A percentile compares a stretch with the other conserved stretches of the same genome.
Conservation (phyloP, 1,284 basidiomycete species). For the Sutorius eximius region DNA sequence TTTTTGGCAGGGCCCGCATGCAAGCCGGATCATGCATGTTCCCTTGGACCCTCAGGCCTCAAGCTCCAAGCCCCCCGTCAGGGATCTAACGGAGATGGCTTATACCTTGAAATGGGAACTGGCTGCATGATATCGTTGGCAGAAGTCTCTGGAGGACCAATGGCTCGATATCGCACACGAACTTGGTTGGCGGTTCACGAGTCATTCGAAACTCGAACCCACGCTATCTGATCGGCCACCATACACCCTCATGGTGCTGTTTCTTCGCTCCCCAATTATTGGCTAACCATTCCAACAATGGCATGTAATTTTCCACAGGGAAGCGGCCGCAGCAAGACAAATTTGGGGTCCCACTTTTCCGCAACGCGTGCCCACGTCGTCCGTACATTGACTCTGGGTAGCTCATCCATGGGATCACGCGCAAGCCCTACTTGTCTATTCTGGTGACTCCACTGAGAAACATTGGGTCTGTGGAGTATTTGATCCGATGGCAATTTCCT, state of each 20-base stretch:
- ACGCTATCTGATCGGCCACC: background rate
- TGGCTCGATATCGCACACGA: background rate
- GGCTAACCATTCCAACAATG: background rate
- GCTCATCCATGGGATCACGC: background rate
- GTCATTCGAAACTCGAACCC: background rate
- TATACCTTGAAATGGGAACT: background rate
- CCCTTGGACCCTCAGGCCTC: too few species aligned
- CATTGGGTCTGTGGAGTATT: background rate
- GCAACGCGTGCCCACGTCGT: background rate
- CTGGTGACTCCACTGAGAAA: background rate
- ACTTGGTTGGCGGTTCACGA: background rate
- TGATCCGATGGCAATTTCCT: background rate
- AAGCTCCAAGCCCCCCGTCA: background rate
- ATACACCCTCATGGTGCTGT: background rate
- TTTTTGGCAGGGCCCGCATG: background rate
- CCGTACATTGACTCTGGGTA: background rate
- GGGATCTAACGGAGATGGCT: background rate
- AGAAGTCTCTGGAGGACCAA: background rate
- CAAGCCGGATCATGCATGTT: too few species aligned
- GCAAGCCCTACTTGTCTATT: background rate
- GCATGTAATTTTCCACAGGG: background rate
- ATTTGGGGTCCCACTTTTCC: background rate
- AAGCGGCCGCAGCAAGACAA: background rate
- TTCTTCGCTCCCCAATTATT: background rate
- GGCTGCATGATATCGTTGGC: background rate